Evolutionary conservation across 2,329 filamentous ascomycete species (phyloP).

Genomic region (Sarocladium strictum): DNA sequence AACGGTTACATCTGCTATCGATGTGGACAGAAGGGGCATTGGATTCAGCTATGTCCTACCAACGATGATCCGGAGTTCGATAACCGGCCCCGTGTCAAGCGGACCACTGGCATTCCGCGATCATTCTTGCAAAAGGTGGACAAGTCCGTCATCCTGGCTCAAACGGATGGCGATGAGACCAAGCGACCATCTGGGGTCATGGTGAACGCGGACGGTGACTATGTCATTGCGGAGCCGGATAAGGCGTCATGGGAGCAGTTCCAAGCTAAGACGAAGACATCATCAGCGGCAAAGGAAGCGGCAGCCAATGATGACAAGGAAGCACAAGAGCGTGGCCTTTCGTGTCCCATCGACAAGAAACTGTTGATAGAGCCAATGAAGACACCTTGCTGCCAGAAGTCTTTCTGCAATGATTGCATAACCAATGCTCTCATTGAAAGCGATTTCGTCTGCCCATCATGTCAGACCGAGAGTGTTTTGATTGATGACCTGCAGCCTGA

Average conservation of each 20-base stretch:
- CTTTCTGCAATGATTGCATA: constrained; percentile 99
- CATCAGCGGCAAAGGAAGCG: constrained; percentile 72
- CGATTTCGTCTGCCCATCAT: constrained; percentile 93
- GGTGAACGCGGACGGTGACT: constrained; percentile 96
- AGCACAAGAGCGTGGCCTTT: constrained; percentile 78
- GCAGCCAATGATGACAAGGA: constrained; percentile 71
- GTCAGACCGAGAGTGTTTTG: constrained; percentile 82
- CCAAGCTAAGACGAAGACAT: constrained; percentile 87
- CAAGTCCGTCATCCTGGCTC: constrained; percentile 70
- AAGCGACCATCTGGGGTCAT: constrained; percentile 87
- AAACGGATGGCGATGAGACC: constrained; percentile 73
- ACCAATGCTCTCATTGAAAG: constrained; percentile 97
- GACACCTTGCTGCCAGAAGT: constrained; percentile 96
- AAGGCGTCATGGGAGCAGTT: constrained; percentile 96
- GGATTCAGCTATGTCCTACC: constrained; percentile 97
- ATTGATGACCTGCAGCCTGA: constrained; percentile 87
- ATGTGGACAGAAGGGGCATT: constrained; percentile 96
- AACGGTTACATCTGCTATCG: constrained; percentile 94
- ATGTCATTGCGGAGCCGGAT: constrained; percentile 93
- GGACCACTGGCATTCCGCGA: constrained; percentile 92
- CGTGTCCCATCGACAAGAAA: constrained; percentile 94
- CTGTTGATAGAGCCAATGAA: constrained; percentile 98
- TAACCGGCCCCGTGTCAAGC: constrained; percentile 86
- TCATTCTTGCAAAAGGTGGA: constrained; percentile 95
- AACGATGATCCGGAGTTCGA: constrained; percentile 97